Base-by-base conservation (phyloP, 441 rosid species). In the Jatropha multifida region DNA sequence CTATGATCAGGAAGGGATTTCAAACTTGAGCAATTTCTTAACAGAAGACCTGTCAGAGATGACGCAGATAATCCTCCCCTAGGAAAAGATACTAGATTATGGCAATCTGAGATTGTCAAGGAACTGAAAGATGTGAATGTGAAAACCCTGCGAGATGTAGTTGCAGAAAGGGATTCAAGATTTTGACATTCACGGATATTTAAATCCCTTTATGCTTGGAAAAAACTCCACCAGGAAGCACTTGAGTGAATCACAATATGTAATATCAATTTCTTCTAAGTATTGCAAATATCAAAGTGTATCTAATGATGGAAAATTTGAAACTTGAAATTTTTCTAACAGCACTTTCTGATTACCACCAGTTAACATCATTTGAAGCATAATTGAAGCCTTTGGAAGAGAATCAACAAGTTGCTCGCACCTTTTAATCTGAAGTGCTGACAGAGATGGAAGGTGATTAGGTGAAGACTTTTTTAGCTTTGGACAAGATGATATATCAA, bases 11-110 rank as follows among this genome's bases (percentile, higher is more conserved):
- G 56, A 4, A 52, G 18, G 5, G 56, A 52, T 14, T 15, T 52
- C 56, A 52, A 52, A 52, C 17, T 52, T 14, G n/a, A 52, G 70
- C 83, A 80, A 4, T 7, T 2, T 15, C 0, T 44, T 62, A 76
- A 73, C 56, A 48, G 69, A 62, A 54, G 42, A 44, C 15, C 18
- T 46, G 67, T 41, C 68, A 64, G 1, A 64, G 37, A 32, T 7
- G 48, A 23, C 49, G n/a, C 37, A 38, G 68, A 17, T 4, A 40
- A n/a, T 17, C 49, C 37, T 64, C 8, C 26, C 14, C 5, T 15
- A 8, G 6, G 68, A 17, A 64, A 42, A 61, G 38, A 26, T 48
- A 48, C 52, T 48, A 48, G 14, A 9, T 48, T 48, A 12, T 9
- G 14, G 52, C 52, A 48, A 8, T 9, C 52, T 7, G 10, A 72